Conservation (phyloP, 2,329 filamentous ascomycete species). For the Microdochium trichocladiopsis region DNA sequence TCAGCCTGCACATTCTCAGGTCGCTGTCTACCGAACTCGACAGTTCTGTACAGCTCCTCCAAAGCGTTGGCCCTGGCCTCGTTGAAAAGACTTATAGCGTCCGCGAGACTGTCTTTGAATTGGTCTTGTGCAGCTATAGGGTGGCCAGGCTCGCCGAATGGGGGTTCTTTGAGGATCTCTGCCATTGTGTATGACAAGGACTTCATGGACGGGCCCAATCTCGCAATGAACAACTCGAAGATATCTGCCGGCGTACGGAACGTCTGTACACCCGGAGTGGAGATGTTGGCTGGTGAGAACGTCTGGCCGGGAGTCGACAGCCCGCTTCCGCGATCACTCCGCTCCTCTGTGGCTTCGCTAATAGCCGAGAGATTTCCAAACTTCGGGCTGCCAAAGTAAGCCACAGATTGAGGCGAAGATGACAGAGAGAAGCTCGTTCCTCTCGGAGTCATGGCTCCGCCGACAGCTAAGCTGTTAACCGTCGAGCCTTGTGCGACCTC, state of each 20-base stretch:
- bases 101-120: conserved; percentile 71
- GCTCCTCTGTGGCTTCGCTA: conserved; percentile 54
- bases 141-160: conserved; percentile 65
- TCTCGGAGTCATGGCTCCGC: not conserved
- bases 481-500: conserved; percentile 31
- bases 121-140: conserved; percentile 71
- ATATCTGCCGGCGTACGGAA: conserved; percentile 70
- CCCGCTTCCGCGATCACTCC: conserved; percentile 37
- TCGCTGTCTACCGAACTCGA: conserved; percentile 61
- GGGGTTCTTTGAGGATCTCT: conserved; percentile 79
- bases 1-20: conserved; percentile 79
- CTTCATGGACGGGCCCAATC: conserved; percentile 91
- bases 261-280: conserved; percentile 10
- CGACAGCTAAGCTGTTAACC: not conserved
- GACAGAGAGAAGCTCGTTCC: conserved; percentile 4
- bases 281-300: conserved; percentile 1
- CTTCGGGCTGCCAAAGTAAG: conserved; percentile 22
- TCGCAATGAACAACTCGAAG: conserved; percentile 81
- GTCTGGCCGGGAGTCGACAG: conserved; percentile 6
- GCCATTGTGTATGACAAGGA: conserved; percentile 88
- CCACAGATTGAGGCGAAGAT: conserved; percentile 10
- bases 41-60: conserved; percentile 70
- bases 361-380: conserved; percentile 49
- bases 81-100: conserved; percentile 76
- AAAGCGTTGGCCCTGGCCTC: conserved; percentile 69